Evolutionary conservation across 73 alveolate species (phyloP).

Genomic region (Paramecium tetraurelia): DNA sequence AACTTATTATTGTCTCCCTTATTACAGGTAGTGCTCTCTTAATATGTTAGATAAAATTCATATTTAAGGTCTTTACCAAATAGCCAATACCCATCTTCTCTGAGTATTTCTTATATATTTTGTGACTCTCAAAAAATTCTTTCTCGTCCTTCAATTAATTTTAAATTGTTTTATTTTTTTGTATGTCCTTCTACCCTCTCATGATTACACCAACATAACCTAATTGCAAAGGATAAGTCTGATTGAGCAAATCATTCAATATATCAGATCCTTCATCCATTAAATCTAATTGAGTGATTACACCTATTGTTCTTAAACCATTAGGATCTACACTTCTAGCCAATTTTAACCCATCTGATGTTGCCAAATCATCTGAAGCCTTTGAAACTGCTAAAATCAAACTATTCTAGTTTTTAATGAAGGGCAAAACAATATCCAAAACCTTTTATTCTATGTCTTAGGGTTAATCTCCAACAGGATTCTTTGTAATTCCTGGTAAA

Average conservation of each 20-base stretch:
- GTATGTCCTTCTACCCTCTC: constrained; percentile 74
- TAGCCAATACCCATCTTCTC: constrained; percentile 66
- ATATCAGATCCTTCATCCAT: constrained; percentile 93
- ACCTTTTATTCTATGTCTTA: constrained; percentile 84
- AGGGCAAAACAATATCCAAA: constrained; percentile 75
- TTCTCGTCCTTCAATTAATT: constrained; percentile 77
- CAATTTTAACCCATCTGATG: constrained; percentile 87
- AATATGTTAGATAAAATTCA: constrained; percentile 59
- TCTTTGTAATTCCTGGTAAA: constrained; percentile 94
- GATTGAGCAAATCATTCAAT: constrained; percentile 83
- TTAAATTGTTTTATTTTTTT: constrained; percentile 71
- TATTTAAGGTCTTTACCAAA: constrained; percentile 52
- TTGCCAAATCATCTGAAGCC: constrained; percentile 94
- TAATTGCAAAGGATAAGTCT: constrained; percentile 84
- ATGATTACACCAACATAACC: constrained; percentile 96
- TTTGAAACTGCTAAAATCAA: constrained; percentile 93
- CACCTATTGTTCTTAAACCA: constrained; percentile 91
- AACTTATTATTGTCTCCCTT: constrained; percentile 53
- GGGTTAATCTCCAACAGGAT: constrained; percentile 93
- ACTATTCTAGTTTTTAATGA: constrained; percentile 76
- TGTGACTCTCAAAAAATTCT: constrained; percentile 68
- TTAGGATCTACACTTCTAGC: constrained; percentile 95
- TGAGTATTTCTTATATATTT: constrained; percentile 63
- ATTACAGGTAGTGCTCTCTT: constrained; percentile 57
- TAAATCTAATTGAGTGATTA: constrained; percentile 90